Evolutionary conservation across 2,329 filamentous ascomycete genomes (phyloP), one percentile per base, ranked within the genome.

Genomic region (Fusarium odoratissimum): DNA sequence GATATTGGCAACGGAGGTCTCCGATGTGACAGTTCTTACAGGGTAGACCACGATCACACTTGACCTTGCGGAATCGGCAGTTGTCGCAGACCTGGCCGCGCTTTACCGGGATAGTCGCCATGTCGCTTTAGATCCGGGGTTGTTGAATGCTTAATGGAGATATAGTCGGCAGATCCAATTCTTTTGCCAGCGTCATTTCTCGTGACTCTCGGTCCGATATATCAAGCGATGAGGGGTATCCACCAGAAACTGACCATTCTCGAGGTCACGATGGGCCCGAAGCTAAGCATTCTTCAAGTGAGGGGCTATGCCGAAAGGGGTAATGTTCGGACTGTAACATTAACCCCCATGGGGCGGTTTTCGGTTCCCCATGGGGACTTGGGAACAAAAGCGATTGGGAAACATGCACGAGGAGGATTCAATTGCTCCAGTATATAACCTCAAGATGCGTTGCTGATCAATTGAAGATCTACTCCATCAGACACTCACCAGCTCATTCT

Each of bases 11-110:
- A 31, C 62, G 74, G 52, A 80, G 69, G n/a, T 74, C 67, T 7
- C 73, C 73, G 33, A 70, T 57, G 56, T 73, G 62, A 71, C 79
- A 80, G 51, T 77, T 79, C 60, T 68, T 75, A 56, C 79, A 80
- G 12, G 79, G 80, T 31, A 74, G 48, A 5, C 73, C 77, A 17
- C 80, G 78, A 61, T 81, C 79, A 57, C 80, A 81, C 60, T 80
- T 81, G 56, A 80, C 78, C 60, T 81, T 81, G 59, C 80, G 75
- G 49, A 76, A 79, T 44, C 78, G 78, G 44, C 78, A 79, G 61
- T 76, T 79, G 49, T 79, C 78, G 65, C 78, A 79, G 11, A 78
- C 77, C 51, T 79, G 78, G 33, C 62, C 44, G 16, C 72, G 63
- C 40, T 66, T 67, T 38, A 48, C 49, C 23, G 46, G 48, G 23